Percentiles rank a stretch among this genome's conserved stretches.
Conservation (phyloP, 164 flowering plant species). For the Stephania yunnanensis region DNA sequence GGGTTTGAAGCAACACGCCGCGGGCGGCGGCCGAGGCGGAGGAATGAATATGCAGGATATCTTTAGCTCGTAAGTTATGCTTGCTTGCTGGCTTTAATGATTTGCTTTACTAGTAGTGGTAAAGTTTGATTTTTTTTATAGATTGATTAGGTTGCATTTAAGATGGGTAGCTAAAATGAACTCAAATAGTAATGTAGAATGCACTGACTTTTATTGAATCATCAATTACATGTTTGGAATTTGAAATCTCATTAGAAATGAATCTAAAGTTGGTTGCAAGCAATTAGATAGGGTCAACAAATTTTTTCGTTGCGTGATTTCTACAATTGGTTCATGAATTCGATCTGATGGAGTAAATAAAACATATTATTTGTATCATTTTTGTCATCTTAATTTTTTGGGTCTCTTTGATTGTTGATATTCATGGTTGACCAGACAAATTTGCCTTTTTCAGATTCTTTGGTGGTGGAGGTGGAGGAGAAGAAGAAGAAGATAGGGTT, state of each 20-base stretch:
- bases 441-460: conserved; percentile 48
- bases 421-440: conserved; percentile 10
- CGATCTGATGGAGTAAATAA: neutral
- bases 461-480: conserved; percentile 68
- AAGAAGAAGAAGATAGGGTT: conserved; percentile 91
- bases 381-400: neutral
- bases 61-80: conserved; percentile 59
- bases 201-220: too few relatives aligned
- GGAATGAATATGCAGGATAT: conserved; percentile 86
- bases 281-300: too few relatives aligned
- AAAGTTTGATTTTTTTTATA: neutral
- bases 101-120: neutral
- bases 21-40: conserved; percentile 85
- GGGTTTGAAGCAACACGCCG: conserved; percentile 89
- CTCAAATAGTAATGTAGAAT: too few relatives aligned
- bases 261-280: too few relatives aligned
- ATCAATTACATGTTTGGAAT: too few relatives aligned
- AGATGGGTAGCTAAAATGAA: too few relatives aligned
- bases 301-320: neutral
- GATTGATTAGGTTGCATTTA: neutral
- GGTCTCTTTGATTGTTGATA: neutral
- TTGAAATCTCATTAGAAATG: too few relatives aligned
- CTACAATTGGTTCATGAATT: neutral
- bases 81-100: neutral
- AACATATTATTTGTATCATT: neutral